Conservation (phyloP, 495 filamentous ascomycete species). For the Xylaria scruposa region DNA sequence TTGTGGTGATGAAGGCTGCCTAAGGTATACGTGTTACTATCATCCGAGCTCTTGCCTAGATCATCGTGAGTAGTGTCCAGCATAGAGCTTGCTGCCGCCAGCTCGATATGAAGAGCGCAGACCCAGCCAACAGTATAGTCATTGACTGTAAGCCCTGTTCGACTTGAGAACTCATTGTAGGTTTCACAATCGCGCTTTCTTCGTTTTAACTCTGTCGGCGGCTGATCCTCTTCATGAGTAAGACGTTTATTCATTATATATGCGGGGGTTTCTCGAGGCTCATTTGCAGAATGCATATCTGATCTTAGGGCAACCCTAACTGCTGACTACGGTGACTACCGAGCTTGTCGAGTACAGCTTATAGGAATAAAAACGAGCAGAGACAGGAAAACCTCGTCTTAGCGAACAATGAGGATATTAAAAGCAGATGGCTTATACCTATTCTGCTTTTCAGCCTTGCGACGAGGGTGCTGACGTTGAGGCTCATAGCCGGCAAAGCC, state of each 20-base stretch:
- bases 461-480: too few relatives aligned
- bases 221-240: background rate
- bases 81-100: constrained; percentile 50
- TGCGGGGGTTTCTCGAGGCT: background rate
- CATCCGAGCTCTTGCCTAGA: too few relatives aligned
- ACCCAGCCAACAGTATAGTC: constrained; percentile 60
- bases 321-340: background rate
- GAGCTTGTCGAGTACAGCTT: background rate
- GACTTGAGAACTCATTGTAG: background rate
- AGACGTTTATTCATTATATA: background rate
- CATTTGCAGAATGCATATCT: too few relatives aligned
- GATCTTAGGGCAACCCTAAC: background rate
- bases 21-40: too few relatives aligned
- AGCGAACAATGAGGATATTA: background rate
- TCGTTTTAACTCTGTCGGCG: constrained; percentile 9
- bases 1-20: too few relatives aligned
- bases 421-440: too few relatives aligned
- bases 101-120: constrained; percentile 54
- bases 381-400: background rate
- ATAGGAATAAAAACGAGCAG: background rate
- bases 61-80: too few relatives aligned
- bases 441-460: background rate
- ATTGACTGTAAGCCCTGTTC: constrained; percentile 14
- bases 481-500: background rate
- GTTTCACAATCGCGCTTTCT: constrained; percentile 2